Evolutionary conservation across 306 rosid genomes (phyloP).

Genomic region (Morella rubra): DNA sequence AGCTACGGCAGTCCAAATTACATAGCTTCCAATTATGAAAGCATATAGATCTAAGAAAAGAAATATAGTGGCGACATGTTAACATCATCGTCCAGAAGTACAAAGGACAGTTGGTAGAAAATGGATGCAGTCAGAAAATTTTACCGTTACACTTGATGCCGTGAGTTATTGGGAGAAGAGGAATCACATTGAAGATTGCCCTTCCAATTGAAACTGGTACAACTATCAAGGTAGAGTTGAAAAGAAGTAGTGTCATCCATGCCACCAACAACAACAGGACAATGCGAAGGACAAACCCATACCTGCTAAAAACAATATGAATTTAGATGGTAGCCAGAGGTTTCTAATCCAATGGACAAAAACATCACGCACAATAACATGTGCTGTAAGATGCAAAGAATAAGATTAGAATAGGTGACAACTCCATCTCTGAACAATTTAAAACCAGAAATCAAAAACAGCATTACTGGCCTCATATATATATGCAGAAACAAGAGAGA

Average conservation of each 20-base stretch:
- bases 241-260: conserved; percentile 94
- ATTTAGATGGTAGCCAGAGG: conserved; percentile 12
- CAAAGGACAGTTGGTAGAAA: conserved; percentile 5
- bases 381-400: background rate
- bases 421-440: background rate
- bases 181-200: conserved; percentile 81
- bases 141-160: conserved; percentile 97
- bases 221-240: conserved; percentile 91
- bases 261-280: conserved; percentile 91
- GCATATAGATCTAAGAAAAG: conserved; percentile 77
- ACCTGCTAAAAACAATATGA: conserved; percentile 43
- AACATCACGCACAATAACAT: background rate
- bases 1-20: conserved; percentile 93
- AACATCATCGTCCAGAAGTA: conserved; percentile 15
- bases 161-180: conserved; percentile 94
- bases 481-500: background rate
- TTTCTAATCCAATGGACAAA: conserved; percentile 1
- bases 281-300: conserved; percentile 86
- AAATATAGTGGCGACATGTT: conserved; percentile 19
- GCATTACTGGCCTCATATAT: background rate
- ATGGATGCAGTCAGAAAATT: conserved; percentile 21
- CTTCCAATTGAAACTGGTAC: conserved; percentile 91
- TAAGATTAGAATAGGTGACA: background rate
- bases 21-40: conserved; percentile 90
- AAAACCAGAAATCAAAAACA: background rate